Conservation (phyloP, 2,329 filamentous ascomycete species). For the Cadophora sp. region DNA sequence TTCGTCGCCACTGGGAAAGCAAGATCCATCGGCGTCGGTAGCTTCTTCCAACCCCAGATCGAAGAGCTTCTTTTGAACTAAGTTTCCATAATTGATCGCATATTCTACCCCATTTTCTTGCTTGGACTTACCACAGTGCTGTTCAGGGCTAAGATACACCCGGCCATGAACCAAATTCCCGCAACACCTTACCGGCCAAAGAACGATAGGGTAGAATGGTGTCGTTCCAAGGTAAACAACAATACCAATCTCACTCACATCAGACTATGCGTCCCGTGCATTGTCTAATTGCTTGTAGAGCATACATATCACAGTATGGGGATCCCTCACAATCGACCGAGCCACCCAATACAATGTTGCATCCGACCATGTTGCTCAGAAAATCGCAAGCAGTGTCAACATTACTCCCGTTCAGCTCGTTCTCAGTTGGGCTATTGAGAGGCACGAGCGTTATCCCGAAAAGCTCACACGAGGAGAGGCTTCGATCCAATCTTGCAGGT, state of each 20-base stretch:
- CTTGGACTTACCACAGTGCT: not conserved
- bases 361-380: conserved; percentile 4
- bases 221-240: not conserved
- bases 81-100: not conserved
- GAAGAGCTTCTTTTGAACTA: conserved; percentile 4
- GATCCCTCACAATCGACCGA: conserved; percentile 10
- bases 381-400: conserved; percentile 10
- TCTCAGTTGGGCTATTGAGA: conserved; percentile 5
- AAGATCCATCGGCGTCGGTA: conserved; percentile 6
- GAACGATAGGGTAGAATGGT: conserved; percentile 8
- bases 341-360: conserved; percentile 2
- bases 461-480: conserved; percentile 13
- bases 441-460: conserved; percentile 18
- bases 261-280: not conserved
- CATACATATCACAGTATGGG: conserved; percentile 4
- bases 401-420: conserved; percentile 16
- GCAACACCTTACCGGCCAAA: conserved; percentile 10
- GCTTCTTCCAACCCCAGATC: not conserved
- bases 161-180: conserved; percentile 11
- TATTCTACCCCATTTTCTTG: not conserved
- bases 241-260: not conserved
- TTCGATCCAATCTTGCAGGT: conserved; percentile 9
- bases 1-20: conserved; percentile 13
- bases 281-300: not conserved
- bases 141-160: conserved; percentile 1